Evolutionary conservation across 2,329 filamentous ascomycete species (phyloP).

Genomic region (Leptographium lundbergii): DNA sequence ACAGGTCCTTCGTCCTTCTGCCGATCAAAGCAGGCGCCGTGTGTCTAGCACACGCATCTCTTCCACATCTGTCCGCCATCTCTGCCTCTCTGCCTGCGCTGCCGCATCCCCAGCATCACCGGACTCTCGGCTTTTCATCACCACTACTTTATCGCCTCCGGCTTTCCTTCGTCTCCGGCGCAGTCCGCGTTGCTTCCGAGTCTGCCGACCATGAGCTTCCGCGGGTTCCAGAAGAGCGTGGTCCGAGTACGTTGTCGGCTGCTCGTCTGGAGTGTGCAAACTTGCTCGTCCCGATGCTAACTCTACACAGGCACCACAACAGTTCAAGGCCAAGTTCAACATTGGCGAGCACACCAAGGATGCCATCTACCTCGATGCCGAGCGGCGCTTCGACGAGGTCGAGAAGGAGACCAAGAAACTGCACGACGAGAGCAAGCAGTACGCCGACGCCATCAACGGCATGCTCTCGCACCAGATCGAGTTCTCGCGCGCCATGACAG

Average conservation of each 20-base stretch:
- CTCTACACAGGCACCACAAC: slow-evolving; percentile 61
- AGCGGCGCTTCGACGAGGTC: slow-evolving; percentile 85
- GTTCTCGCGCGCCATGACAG: slow-evolving; percentile 89
- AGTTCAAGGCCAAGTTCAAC: slow-evolving; percentile 84
- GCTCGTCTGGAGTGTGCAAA: no score
- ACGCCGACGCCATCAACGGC: slow-evolving; percentile 94
- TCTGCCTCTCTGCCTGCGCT: no score
- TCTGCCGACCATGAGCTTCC: slow-evolving; percentile 94
- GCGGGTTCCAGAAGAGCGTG: slow-evolving; percentile 86
- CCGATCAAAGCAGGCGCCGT: not conserved
- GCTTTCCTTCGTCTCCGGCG: not conserved
- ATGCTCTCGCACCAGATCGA: slow-evolving; percentile 98
- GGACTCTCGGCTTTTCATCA: not conserved
- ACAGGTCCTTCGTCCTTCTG: no score
- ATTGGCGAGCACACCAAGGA: slow-evolving; percentile 94
- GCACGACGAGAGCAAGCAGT: slow-evolving; percentile 94
- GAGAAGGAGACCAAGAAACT: slow-evolving; percentile 94
- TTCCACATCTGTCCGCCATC: not conserved
- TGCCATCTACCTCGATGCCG: slow-evolving; percentile 85
- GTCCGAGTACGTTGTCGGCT: slow-evolving; percentile 58
- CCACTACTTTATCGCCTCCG: not conserved
- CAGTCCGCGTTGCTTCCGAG: no score
- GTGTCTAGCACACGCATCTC: not conserved
- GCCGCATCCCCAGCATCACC: no score
- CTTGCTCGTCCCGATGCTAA: not conserved